Base-by-base conservation (phyloP, 2,329 filamentous ascomycete genomes). In the Fusarium palustre region DNA sequence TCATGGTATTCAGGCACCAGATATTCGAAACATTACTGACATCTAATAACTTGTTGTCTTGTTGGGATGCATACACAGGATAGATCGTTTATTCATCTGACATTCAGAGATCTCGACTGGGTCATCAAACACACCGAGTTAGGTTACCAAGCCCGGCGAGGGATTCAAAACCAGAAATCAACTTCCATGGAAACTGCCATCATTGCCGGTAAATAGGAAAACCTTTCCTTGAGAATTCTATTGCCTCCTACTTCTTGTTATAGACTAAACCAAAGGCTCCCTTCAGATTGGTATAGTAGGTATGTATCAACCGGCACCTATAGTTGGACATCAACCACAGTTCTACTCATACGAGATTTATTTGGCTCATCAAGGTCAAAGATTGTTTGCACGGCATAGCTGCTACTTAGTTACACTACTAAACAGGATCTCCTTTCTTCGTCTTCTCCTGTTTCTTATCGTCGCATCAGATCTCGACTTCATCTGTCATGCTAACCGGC, bases 1-100 rank as follows among this genome's bases (percentile, higher is more conserved):
- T 53, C 62, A 59, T 66, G 61, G 48, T 36, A 33, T 66, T 58
- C 64, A 68, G 59, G 66, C 61, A 69, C 66, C 18, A 57, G 45
- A 61, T 57, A 43, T 53, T 39, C 47, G 55, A 69, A 39, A 69
- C 66, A 49, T 54, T 59, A n/a, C 28, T 49, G 42, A 45, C 36
- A 36, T 49, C 31, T 45, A 47, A 43, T 22, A 52, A 50, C 28
- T 39, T 41, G 13, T 52, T 16, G 18, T 41, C 3, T 41, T 41
- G 24, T 52, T 39, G 33, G 36, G 28, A 33, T 25, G 25, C 11
- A 28, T 39, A 30, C 33, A 24, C 33, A 49, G 22, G 33, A 13
- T 25, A 22, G 38, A 52, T 52, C n/a, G 24, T 52, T 52, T 52
- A 41, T 52, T 52, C 48, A 30, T 52, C 18, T 39, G 38, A 20